Conservation (phyloP, 1,284 basidiomycete genomes). For the Athelia sp. region DNA sequence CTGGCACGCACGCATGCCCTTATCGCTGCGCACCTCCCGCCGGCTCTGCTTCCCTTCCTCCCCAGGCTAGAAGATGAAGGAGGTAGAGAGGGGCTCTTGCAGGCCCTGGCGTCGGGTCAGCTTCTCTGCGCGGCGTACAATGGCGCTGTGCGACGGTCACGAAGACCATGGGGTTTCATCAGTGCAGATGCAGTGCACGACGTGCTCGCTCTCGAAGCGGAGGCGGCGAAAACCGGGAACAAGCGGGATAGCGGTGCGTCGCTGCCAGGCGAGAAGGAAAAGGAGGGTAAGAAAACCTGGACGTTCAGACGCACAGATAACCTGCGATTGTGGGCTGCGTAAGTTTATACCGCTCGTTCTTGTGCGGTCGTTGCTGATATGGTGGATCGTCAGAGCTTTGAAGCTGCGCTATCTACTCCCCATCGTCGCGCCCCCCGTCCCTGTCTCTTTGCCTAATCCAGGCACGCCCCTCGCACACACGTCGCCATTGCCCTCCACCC, state of each 20-base stretch:
- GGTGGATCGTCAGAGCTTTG: constrained; percentile 50
- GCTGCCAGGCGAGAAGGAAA: constrained; percentile 27
- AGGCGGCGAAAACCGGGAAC: too few relatives aligned
- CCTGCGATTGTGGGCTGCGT: constrained; percentile 79
- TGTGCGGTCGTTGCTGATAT: constrained; percentile 1
- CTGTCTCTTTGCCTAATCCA: constrained; percentile 12
- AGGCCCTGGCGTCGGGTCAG: constrained; percentile 71
- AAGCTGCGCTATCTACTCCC: constrained; percentile 77
- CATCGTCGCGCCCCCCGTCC: constrained; percentile 46
- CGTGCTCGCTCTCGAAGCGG: constrained; percentile 56
- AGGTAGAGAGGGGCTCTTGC: constrained; percentile 40
- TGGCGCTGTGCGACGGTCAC: constrained; percentile 68
- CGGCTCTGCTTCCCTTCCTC: constrained; percentile 39
- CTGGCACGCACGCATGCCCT: constrained; percentile 39
- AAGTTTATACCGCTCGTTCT: constrained; percentile 24
- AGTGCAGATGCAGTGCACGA: constrained; percentile 75
- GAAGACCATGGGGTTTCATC: constrained; percentile 86
- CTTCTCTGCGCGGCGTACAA: constrained; percentile 81
- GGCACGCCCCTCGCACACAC: neutral
- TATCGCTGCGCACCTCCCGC: constrained; percentile 48
- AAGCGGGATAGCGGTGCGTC: constrained; percentile 15
- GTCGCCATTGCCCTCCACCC: neutral
- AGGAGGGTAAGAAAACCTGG: constrained; percentile 52
- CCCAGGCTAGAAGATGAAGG: constrained; percentile 28
- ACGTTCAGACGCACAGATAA: constrained; percentile 84